Conservation (phyloP, 805 yeast species). For the Kregervanrija fluxuum region DNA sequence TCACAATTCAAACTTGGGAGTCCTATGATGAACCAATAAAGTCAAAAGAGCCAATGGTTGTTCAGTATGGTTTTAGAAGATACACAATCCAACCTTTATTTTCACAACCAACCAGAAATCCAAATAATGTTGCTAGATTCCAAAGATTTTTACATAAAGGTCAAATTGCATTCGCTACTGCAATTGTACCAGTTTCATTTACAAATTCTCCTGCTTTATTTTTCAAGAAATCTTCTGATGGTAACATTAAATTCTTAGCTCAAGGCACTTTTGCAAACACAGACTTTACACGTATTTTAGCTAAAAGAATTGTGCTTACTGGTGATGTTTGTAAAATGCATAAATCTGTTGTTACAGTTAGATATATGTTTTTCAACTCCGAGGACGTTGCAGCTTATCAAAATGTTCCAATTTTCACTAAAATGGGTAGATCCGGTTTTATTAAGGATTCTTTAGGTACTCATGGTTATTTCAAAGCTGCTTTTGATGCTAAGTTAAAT, state of each 20-base stretch:
- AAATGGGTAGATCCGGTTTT: constrained; percentile 87
- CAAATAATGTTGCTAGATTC: constrained; percentile 81
- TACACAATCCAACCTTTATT: constrained; percentile 75
- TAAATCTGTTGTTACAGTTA: constrained; percentile 81
- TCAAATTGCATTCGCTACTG: constrained; percentile 67
- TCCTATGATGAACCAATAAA: constrained; percentile 81
- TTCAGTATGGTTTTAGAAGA: constrained; percentile 92
- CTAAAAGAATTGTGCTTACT: constrained; percentile 82
- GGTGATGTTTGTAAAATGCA: constrained; percentile 96
- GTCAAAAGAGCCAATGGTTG: constrained; percentile 71
- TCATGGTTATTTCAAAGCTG: constrained; percentile 96
- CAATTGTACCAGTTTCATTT: constrained; percentile 81
- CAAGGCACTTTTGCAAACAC: constrained; percentile 85
- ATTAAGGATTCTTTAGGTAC: constrained; percentile 96
- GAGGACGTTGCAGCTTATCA: constrained; percentile 87
- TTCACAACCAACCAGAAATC: constrained; percentile 67
- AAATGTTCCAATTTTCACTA: constrained; percentile 87
- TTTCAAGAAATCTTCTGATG: constrained; percentile 51
- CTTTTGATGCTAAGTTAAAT: constrained; percentile 81
- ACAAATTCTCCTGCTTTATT: constrained; percentile 80
- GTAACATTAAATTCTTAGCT: constrained; percentile 57
- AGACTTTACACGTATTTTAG: constrained; percentile 77
- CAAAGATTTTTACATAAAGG: constrained; percentile 82
- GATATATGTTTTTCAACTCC: constrained; percentile 94
- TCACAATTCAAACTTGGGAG: constrained; percentile 82